These are phyloP conservation scores for Strobilomyces dryophilus DNA, from an alignment of 768 basidiomycete genomes.

Conservation along the genomic window DNA sequence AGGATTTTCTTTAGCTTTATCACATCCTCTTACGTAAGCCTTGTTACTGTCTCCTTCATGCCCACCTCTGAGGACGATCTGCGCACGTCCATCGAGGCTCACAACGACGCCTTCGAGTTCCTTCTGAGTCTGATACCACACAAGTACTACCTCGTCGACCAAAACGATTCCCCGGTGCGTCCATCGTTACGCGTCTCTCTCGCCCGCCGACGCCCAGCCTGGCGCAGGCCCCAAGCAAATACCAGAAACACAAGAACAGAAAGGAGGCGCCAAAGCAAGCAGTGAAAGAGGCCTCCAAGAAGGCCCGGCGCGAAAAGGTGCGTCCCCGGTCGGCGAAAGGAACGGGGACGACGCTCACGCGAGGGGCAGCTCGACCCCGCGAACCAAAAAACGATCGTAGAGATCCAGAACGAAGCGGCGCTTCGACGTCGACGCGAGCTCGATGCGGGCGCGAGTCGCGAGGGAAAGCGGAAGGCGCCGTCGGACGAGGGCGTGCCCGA, in stretches of 20 bases:
- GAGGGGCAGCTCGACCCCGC: constrained; percentile 79
- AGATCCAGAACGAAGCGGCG: constrained; percentile 57
- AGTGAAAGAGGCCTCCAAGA: constrained; percentile 54
- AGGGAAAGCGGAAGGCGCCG: no score
- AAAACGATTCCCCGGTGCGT: constrained; percentile 6
- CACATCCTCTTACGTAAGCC: no score
- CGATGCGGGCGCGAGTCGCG: no score
- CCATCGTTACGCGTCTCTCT: no score
- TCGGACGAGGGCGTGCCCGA: no score
- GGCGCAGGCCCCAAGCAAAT: constrained; percentile 55
- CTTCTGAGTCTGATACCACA: constrained; percentile 84
- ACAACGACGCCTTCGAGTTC: constrained; percentile 84
- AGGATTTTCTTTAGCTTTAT: no score
- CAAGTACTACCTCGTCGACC: constrained; percentile 66
- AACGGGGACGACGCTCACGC: no score
- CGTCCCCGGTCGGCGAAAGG: not conserved
- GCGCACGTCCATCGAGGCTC: constrained; percentile 65
- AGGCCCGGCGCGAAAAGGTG: constrained; percentile 86
- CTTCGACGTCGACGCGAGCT: no score
- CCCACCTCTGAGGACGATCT: constrained; percentile 30
- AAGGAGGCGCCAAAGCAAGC: constrained; percentile 33
- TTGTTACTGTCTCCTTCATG: no score
- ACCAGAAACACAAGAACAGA: constrained; percentile 83
- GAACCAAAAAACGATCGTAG: constrained; percentile 75
- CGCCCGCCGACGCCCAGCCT: not conserved